Evolutionary conservation across 2,329 filamentous ascomycete genomes (phyloP), one percentile per base, ranked within the genome.

Genomic region (Beauveria brongniartii): DNA sequence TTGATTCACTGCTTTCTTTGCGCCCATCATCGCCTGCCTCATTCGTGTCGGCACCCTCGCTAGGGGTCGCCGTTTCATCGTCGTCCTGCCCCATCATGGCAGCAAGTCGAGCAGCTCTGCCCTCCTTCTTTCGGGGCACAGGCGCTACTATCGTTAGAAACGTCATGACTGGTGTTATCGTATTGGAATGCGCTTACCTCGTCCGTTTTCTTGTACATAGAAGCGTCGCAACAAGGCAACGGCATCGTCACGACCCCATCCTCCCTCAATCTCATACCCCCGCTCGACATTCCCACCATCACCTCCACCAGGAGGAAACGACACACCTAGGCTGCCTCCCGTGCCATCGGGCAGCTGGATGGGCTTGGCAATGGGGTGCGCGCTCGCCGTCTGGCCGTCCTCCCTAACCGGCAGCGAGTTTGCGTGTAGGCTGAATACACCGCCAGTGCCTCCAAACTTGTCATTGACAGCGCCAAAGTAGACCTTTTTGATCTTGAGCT

Each of bases 401-500:
- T 65, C 64, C 7, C 68, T 66, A 46, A 76, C 70, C 18, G 77
- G 72, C 63, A 78, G 69, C 12, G 82, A 83, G 68, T 85, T 85
- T 70, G 79, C 77, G 73, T 97, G 92, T 59, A 97, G 85, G 66
- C 87, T 89, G 71, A 99, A 86, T 16, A 99, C 94, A 59, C 95
- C 93, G 1, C 94, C 94, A 18, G 92, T 96, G 37, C 95, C 94
- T 8, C 94, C 94, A 76, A 99, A 99, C 62, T 95, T 90, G 77
- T 99, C 94, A 73, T 99, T 99, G 68, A 90, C 85, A 63, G 92
- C 96, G 5, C 94, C 95, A 73, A 94, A 99, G 74, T 93, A 97
- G 37, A 99, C 94, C 66, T 88, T 89, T 64, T 89, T 85, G 73
- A 99, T 92, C 16, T 86, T 84, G 65, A 95, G 88, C 74, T 99